Percentiles rank a stretch among this genome's conserved stretches.
phyloP scores from a whole-genome alignment of 176 grass and related monocot species.

The Stipa capillata region DNA sequence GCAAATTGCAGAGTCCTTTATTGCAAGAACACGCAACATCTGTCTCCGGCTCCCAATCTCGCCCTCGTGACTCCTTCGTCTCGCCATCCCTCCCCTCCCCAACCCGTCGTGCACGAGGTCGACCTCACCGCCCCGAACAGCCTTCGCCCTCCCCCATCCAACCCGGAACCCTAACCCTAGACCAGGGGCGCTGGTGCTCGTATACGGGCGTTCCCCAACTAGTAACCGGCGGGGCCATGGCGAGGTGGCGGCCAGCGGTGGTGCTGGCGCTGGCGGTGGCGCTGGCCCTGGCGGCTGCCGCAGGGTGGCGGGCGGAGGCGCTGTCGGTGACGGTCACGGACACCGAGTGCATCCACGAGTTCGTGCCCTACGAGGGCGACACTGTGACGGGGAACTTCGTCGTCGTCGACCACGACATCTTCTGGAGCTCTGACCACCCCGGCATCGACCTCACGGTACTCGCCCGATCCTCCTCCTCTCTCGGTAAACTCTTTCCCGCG shows the following conservation, averaged over 20 bases:
- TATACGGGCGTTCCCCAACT: not conserved
- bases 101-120: not conserved
- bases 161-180: not conserved
- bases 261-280: constrained; percentile 27
- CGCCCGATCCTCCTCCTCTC: not conserved
- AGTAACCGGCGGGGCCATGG: constrained; percentile 16
- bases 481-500: not conserved
- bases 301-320: constrained; percentile 24
- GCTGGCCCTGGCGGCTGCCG: constrained; percentile 22
- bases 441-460: constrained; percentile 84
- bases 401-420: constrained; percentile 97
- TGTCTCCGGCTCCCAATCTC: constrained; percentile 8
- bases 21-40: constrained; percentile 28
- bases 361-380: constrained; percentile 92
- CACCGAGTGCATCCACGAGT: constrained; percentile 94
- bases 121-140: constrained; percentile 5
- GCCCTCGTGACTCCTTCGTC: not conserved
- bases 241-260: constrained; percentile 20
- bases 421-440: constrained; percentile 96
- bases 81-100: not conserved
- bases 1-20: constrained; percentile 3
- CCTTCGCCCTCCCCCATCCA: not conserved
- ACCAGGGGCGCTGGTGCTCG: not conserved
- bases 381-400: constrained; percentile 95
- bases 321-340: constrained; percentile 88